Evolutionary conservation across 2,329 filamentous ascomycete species (phyloP), one percentile per base, ranked within the genome.

Genomic region (Cryphonectria naterciae): DNA sequence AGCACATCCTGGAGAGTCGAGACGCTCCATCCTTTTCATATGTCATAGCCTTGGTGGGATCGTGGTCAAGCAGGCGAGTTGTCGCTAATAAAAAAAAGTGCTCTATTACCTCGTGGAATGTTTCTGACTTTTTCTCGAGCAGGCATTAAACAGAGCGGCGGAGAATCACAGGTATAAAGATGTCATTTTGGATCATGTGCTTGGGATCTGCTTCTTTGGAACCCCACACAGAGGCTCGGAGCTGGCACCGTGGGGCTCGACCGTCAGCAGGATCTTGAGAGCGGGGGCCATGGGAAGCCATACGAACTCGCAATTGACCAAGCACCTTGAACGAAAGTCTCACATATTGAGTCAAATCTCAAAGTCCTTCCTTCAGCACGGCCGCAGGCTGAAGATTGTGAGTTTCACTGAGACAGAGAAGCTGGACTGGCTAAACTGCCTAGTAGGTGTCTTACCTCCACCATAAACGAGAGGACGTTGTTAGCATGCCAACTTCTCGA

Each of bases 341-440:
- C 15, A 25, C 17, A 19, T 52, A 1, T 52, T 68, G 10, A 35
- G 25, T 13, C 49, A 61, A 5, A 68, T 68, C 15, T 60, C 66
- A 15, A 61, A 68, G 11, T 68, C 66, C 17, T 68, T 68, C n/a
- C 3, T 49, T n/a, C 7, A 68, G 54, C 66, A 43, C 37, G 66
- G 66, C 25, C 28, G 32, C 19, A 41, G 17, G 49, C 13, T 68
- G 19, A 61, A 49, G 56, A 68, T 68, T 41, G 37, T 60, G 32
- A 68, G 66, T 35, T 68, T 68, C 56, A 39, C 19, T 2, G 66
- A 68, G 54, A 68, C 66, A 11, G 52, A 68, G 46, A 68, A 68
- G 39, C 19, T 68, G 54, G 66, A 61, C 37, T 68, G 49, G 46
- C 49, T 68, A 22, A 58, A 25, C 46, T 67, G 65, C n/a, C 52